Evolutionary conservation across 2,329 filamentous ascomycete genomes (phyloP).

Genomic region (Talaromyces sp.): DNA sequence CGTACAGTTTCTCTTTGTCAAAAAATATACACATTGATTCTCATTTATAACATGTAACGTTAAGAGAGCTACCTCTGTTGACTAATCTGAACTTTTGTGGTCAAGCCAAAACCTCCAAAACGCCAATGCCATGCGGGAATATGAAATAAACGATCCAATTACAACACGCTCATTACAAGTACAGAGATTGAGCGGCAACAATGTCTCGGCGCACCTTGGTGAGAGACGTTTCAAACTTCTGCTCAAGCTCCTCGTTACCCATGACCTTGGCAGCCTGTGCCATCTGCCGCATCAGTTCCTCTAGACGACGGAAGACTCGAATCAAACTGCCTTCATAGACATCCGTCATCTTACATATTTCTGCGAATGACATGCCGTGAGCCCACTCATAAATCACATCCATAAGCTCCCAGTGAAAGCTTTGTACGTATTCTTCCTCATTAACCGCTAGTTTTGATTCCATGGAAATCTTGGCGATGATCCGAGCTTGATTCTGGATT

Average conservation of each 20-base stretch:
- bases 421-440: slow-evolving; percentile 86
- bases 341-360: slow-evolving; percentile 99
- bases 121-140: slow-evolving; percentile 7
- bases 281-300: slow-evolving; percentile 92
- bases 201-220: slow-evolving; percentile 87
- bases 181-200: slow-evolving; percentile 89
- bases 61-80: neutral
- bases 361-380: slow-evolving; percentile 80
- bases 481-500: slow-evolving; percentile 79
- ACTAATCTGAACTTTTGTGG: slow-evolving; percentile 4
- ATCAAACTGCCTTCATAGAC: slow-evolving; percentile 96
- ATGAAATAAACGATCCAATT: slow-evolving; percentile 18
- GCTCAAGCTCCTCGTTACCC: slow-evolving; percentile 89
- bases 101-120: slow-evolving; percentile 3
- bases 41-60: neutral
- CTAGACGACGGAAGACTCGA: slow-evolving; percentile 88
- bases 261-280: slow-evolving; percentile 95
- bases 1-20: neutral
- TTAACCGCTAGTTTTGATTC: slow-evolving; percentile 94
- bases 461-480: slow-evolving; percentile 87
- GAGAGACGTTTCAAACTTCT: slow-evolving; percentile 85
- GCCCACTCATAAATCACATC: slow-evolving; percentile 93
- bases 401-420: slow-evolving; percentile 94
- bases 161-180: slow-evolving; percentile 58
- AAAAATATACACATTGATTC: neutral